phyloP scores from a whole-genome alignment of 345 rosid genomes.

The Populus pruinosa region DNA sequence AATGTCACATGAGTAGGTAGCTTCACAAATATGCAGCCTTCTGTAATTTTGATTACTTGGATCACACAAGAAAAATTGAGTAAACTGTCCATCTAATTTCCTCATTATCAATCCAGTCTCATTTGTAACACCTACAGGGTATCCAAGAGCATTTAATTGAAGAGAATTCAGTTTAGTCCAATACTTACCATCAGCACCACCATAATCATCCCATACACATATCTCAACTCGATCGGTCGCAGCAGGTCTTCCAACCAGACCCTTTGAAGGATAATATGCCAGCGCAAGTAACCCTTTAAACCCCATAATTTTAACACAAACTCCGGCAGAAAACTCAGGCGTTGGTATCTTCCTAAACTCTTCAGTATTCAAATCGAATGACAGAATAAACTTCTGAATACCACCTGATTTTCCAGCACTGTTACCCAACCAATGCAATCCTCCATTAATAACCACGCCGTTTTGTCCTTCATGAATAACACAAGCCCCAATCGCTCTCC shows the following conservation, averaged over 20 bases:
- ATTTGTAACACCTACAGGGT: conserved; percentile 23
- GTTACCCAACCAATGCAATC: conserved; percentile 21
- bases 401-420: conserved; percentile 1
- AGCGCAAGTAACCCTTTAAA: conserved; percentile 26
- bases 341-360: conserved; percentile 4
- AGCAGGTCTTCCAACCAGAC: neutral
- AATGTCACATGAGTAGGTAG: conserved; percentile 16
- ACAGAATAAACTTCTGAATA: conserved; percentile 12
- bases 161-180: conserved; percentile 10
- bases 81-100: conserved; percentile 5
- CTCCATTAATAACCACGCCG: conserved; percentile 8
- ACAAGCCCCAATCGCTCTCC: conserved; percentile 7
- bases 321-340: neutral
- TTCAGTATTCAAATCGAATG: conserved; percentile 28
- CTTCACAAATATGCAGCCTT: conserved; percentile 5
- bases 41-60: neutral
- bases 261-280: conserved; percentile 12
- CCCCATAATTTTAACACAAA: conserved; percentile 15
- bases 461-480: neutral
- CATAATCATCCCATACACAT: conserved; percentile 14
- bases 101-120: conserved; percentile 24
- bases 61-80: conserved; percentile 5
- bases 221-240: conserved; percentile 19
- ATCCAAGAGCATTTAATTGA: neutral
- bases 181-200: neutral